A percentile compares a stretch with the other conserved stretches of the same genome.
Conservation (phyloP, 805 yeast species). For the Helenozyma baotianmanensis region DNA sequence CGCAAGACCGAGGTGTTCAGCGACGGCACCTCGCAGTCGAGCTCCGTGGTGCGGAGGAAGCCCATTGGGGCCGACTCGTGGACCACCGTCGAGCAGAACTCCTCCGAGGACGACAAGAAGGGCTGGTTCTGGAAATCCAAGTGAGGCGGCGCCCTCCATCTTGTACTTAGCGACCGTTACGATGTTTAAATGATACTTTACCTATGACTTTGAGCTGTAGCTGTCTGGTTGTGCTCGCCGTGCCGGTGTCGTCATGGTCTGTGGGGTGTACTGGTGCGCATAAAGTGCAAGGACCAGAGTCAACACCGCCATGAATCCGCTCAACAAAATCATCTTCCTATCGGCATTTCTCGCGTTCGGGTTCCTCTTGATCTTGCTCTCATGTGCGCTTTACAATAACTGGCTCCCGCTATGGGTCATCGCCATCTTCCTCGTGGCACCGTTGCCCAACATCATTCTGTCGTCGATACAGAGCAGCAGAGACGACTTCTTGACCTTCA, state of each 20-base stretch:
- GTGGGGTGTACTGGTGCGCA: neutral
- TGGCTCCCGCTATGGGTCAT: slow-evolving; percentile 38
- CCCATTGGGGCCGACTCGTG: slow-evolving; percentile 33
- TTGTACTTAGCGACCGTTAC: too few relatives aligned
- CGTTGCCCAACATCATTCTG: slow-evolving; percentile 40
- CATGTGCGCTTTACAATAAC: slow-evolving; percentile 42
- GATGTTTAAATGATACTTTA: too few relatives aligned
- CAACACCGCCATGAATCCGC: slow-evolving; percentile 38
- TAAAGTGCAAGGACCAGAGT: neutral
- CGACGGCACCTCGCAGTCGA: slow-evolving; percentile 35
- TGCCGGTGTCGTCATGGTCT: too few relatives aligned
- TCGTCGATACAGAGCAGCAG: slow-evolving; percentile 33
- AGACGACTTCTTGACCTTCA: slow-evolving; percentile 42
- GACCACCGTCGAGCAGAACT: slow-evolving; percentile 26
- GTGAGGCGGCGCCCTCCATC: neutral
- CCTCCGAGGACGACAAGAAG: slow-evolving; percentile 10
- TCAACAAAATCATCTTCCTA: slow-evolving; percentile 42
- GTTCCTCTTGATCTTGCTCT: slow-evolving; percentile 37
- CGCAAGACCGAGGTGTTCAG: slow-evolving; percentile 27
- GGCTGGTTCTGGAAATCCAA: slow-evolving; percentile 24
- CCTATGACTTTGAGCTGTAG: too few relatives aligned
- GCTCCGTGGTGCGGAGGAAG: slow-evolving; percentile 26
- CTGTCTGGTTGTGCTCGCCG: too few relatives aligned
- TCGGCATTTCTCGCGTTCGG: slow-evolving; percentile 45
- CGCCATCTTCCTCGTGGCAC: slow-evolving; percentile 39